Evolutionary conservation across 2,329 filamentous ascomycete genomes (phyloP).

Genomic region (Fusarium sp.): DNA sequence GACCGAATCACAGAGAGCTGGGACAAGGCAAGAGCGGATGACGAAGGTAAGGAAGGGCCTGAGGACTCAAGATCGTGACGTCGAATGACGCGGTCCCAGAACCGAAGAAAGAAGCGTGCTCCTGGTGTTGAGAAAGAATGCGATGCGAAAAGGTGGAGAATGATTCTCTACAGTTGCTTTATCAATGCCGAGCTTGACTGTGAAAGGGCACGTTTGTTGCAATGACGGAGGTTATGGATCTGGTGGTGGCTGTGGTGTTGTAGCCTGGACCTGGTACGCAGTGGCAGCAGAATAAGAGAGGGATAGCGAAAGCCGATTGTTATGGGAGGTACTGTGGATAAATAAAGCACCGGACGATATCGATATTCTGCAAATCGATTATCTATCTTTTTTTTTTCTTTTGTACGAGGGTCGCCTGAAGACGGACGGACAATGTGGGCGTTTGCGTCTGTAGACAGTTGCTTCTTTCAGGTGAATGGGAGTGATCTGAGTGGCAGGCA

Average conservation of each 20-base stretch:
- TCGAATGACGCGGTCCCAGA: conserved; percentile 18
- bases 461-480: conserved; percentile 8
- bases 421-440: conserved; percentile 27
- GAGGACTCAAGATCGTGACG: conserved; percentile 13
- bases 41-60: background rate
- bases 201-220: conserved; percentile 4
- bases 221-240: background rate
- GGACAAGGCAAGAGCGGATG: background rate
- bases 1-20: conserved; percentile 28
- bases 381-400: conserved; percentile 1
- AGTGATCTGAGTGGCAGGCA: conserved; percentile 38
- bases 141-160: conserved; percentile 6
- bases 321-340: background rate
- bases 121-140: conserved; percentile 5
- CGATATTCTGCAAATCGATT: conserved; percentile 1
- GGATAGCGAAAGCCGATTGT: background rate
- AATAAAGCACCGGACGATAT: conserved; percentile 1
- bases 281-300: conserved; percentile 17
- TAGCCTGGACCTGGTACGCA: conserved; percentile 12
- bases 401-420: conserved; percentile 30
- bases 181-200: conserved; percentile 5
- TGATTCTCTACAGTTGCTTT: conserved; percentile 3
- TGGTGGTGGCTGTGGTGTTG: conserved; percentile 25
- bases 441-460: conserved; percentile 16
- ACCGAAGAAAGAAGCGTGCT: conserved; percentile 7